Evolutionary conservation across 2,329 filamentous ascomycete species (phyloP).

Genomic region (Seiridium unicorne): DNA sequence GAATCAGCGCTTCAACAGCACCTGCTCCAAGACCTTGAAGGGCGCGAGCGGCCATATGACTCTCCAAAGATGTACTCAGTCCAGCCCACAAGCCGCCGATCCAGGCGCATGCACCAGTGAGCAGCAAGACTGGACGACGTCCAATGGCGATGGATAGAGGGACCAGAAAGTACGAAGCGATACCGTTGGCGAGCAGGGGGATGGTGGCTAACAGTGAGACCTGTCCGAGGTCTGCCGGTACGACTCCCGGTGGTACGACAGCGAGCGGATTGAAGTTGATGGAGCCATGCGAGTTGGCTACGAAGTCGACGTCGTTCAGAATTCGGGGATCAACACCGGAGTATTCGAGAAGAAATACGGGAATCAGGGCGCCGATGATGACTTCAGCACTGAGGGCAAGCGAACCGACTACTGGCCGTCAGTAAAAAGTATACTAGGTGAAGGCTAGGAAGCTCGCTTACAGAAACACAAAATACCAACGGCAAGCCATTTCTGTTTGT

Average conservation of each 20-base stretch:
- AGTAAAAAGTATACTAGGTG: not conserved
- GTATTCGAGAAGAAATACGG: conserved; percentile 34
- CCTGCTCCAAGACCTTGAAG: conserved; percentile 35
- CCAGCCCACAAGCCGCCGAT: conserved; percentile 35
- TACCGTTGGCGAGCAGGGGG: conserved; percentile 34
- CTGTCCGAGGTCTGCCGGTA: conserved; percentile 25
- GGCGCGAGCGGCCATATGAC: conserved; percentile 31
- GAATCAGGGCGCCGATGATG: conserved; percentile 30
- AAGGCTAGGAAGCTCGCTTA: not conserved
- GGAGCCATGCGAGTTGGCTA: conserved; percentile 16
- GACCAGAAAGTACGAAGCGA: conserved; percentile 34
- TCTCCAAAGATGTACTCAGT: conserved; percentile 25
- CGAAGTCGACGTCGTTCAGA: conserved; percentile 20
- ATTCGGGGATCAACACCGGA: conserved; percentile 28
- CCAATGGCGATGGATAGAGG: conserved; percentile 36
- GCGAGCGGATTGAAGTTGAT: conserved; percentile 20
- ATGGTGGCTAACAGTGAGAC: conserved; percentile 31
- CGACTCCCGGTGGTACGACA: conserved; percentile 26
- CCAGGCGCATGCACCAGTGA: conserved; percentile 31
- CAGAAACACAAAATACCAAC: conserved; percentile 8
- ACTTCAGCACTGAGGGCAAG: conserved; percentile 25
- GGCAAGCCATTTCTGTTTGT: conserved; percentile 8
- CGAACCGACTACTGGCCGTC: conserved; percentile 20
- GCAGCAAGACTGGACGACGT: conserved; percentile 32
- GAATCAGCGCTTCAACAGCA: conserved; percentile 33